phyloP scores from a whole-genome alignment of 176 grass and related monocot genomes.

The Paspalum notatum region DNA sequence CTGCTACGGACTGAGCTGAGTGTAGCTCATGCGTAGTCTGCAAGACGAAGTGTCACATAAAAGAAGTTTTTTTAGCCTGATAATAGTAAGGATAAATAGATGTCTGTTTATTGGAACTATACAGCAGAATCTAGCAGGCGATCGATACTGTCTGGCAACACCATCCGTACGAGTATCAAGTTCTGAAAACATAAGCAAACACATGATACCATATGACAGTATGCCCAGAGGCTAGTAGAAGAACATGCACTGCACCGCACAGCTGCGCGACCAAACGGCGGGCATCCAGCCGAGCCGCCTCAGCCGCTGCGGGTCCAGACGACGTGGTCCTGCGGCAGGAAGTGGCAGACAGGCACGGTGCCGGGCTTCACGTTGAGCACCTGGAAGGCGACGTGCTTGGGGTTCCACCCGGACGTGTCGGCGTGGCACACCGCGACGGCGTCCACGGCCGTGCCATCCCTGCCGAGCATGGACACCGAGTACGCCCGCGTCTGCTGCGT shows the following conservation, averaged over 20 bases:
- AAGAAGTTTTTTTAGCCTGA: neutral
- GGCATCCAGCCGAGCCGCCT: neutral
- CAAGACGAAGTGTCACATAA: neutral
- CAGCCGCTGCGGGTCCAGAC: conserved; percentile 69
- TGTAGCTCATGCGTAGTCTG: too few species aligned
- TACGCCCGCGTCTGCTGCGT: conserved; percentile 62
- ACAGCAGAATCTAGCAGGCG: conserved; percentile 39
- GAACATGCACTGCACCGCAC: neutral
- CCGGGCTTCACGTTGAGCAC: conserved; percentile 80
- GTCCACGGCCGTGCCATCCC: conserved; percentile 62
- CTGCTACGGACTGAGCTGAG: too few species aligned
- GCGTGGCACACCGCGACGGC: conserved; percentile 79
- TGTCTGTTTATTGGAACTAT: conserved; percentile 51
- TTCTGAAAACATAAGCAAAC: conserved; percentile 26
- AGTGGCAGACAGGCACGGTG: conserved; percentile 78
- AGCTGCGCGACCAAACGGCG: neutral
- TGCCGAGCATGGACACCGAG: conserved; percentile 71
- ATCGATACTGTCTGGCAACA: conserved; percentile 28
- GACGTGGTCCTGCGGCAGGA: conserved; percentile 79
- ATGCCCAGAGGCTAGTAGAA: conserved; percentile 19
- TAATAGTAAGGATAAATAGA: neutral
- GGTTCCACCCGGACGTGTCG: conserved; percentile 79
- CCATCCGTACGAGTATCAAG: conserved; percentile 20
- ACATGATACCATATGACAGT: conserved; percentile 11
- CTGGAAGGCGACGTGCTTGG: conserved; percentile 81